A percentile compares a stretch with the other conserved stretches of the same genome.
Evolutionary conservation across 2,329 filamentous ascomycete genomes (phyloP).

Genomic region (Fusarium circinatum): DNA sequence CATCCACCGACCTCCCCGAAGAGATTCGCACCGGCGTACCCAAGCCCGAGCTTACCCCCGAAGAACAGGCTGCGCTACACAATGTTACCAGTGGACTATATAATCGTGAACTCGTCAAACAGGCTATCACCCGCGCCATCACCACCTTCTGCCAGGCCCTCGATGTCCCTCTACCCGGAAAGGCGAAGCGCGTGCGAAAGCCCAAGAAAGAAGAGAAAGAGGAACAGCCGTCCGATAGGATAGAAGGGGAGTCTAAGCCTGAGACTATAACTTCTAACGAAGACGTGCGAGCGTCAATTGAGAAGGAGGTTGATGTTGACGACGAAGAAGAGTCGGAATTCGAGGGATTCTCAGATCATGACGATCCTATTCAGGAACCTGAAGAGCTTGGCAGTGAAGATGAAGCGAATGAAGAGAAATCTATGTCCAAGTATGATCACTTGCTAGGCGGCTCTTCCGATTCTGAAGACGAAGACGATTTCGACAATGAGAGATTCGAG

Average conservation of each 20-base stretch:
- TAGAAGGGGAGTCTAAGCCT: slow-evolving; percentile 23
- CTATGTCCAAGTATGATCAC: slow-evolving; percentile 55
- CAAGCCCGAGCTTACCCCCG: slow-evolving; percentile 62
- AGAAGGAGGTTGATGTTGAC: slow-evolving; percentile 35
- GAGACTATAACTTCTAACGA: slow-evolving; percentile 31
- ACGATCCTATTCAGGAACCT: slow-evolving; percentile 6
- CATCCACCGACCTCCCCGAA: slow-evolving; percentile 61
- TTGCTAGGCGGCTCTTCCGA: slow-evolving; percentile 58
- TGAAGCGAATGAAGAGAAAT: slow-evolving; percentile 48
- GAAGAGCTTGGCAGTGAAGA: slow-evolving; percentile 41
- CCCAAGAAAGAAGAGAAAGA: slow-evolving; percentile 47
- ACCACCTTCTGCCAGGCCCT: slow-evolving; percentile 60
- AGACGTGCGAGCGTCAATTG: slow-evolving; percentile 31
- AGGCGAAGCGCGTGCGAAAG: slow-evolving; percentile 47
- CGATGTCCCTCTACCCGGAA: slow-evolving; percentile 59
- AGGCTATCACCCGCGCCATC: slow-evolving; percentile 60
- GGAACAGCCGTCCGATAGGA: slow-evolving; percentile 43
- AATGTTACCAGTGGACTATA: slow-evolving; percentile 69
- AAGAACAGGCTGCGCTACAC: slow-evolving; percentile 62
- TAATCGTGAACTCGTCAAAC: slow-evolving; percentile 62
- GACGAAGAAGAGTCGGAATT: slow-evolving; percentile 52
- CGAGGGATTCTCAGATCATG: slow-evolving; percentile 50
- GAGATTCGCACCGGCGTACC: slow-evolving; percentile 58
- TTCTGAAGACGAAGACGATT: slow-evolving; percentile 53
- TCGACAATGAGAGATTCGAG: slow-evolving; percentile 47